Evolutionary conservation across 345 rosid genomes (phyloP).

Genomic region (Populus simonii): DNA sequence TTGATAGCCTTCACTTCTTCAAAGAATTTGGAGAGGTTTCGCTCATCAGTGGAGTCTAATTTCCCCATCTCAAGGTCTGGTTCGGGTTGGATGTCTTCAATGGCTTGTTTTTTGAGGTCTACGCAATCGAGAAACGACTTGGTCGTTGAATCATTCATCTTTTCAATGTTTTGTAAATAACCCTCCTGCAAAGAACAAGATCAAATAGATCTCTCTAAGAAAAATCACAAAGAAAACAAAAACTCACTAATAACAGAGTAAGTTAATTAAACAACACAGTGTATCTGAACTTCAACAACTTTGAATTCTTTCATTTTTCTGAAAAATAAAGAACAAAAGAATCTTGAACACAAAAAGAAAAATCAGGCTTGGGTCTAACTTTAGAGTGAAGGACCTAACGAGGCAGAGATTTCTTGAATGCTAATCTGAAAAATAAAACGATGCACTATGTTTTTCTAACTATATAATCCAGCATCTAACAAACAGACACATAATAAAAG

Average conservation of each 20-base stretch:
- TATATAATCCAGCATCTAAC: background rate
- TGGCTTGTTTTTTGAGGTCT: conserved; percentile 25
- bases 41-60: conserved; percentile 13
- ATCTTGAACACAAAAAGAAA: background rate
- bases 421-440: too few relatives aligned
- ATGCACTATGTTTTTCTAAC: too few relatives aligned
- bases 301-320: background rate
- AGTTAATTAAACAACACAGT: too few relatives aligned
- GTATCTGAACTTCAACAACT: background rate
- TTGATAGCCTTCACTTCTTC: conserved; percentile 20
- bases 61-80: conserved; percentile 28
- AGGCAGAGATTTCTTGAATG: too few relatives aligned
- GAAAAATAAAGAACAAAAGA: background rate
- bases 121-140: conserved; percentile 25
- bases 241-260: background rate
- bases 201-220: background rate
- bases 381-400: too few relatives aligned
- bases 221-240: background rate
- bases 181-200: conserved; percentile 12
- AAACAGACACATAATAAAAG: background rate
- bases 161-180: background rate
- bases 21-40: conserved; percentile 17
- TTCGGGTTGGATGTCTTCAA: conserved; percentile 19
- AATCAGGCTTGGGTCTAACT: background rate
- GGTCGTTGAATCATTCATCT: conserved; percentile 30